phyloP scores from a whole-genome alignment of 768 basidiomycete genomes.

The Amanita pseudoporphyria region DNA sequence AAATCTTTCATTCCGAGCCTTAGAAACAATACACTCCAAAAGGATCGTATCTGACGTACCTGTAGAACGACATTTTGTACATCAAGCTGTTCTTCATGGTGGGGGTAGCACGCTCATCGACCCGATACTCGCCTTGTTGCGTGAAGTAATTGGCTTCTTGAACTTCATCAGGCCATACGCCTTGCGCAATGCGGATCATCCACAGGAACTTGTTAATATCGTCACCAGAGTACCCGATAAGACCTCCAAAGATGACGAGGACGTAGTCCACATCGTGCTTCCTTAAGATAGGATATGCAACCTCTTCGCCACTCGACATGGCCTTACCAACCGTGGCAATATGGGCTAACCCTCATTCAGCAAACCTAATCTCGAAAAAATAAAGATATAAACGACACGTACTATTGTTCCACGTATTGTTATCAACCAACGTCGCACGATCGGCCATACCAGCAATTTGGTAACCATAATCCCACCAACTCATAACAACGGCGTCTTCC shows the following conservation, averaged over 20 bases:
- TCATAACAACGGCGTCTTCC: slow-evolving; percentile 90
- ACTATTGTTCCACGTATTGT: slow-evolving; percentile 99
- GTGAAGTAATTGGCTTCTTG: slow-evolving; percentile 95
- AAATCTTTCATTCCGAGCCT: slow-evolving; percentile 42
- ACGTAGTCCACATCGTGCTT: slow-evolving; percentile 98
- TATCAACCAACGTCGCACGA: slow-evolving; percentile 91
- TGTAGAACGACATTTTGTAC: slow-evolving; percentile 99
- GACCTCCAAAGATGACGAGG: slow-evolving; percentile 93
- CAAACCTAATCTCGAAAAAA: not conserved
- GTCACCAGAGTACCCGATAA: slow-evolving; percentile 95
- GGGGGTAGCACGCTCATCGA: slow-evolving; percentile 76
- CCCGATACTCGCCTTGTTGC: slow-evolving; percentile 81
- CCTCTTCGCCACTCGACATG: slow-evolving; percentile 91
- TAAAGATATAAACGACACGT: slow-evolving; percentile 23
- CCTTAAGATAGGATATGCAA: slow-evolving; percentile 92
- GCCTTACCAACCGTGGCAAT: slow-evolving; percentile 99
- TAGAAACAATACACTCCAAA: not conserved
- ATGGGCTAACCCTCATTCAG: slow-evolving; percentile 49
- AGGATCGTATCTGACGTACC: slow-evolving; percentile 33
- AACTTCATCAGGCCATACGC: slow-evolving; percentile 97
- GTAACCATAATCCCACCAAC: slow-evolving; percentile 99
- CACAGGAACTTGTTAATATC: slow-evolving; percentile 99
- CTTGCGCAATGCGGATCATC: slow-evolving; percentile 95
- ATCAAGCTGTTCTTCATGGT: slow-evolving; percentile 95
- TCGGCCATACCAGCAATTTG: slow-evolving; percentile 99